These are phyloP conservation scores for Thelonectria olida DNA, from an alignment of 2,329 filamentous ascomycete genomes.

Conservation along the genomic window DNA sequence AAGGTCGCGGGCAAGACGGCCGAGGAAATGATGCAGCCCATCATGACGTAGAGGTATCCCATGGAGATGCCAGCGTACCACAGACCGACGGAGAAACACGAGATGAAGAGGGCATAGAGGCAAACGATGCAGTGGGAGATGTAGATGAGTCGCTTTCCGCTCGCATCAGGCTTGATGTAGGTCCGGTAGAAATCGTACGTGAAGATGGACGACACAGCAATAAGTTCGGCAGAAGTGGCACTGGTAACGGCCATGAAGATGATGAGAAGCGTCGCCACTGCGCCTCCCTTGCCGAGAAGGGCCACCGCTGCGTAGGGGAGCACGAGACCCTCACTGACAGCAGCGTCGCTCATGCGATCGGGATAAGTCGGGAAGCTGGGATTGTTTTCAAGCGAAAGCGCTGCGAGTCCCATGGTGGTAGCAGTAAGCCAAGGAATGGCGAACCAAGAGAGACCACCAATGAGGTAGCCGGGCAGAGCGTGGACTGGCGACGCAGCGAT, in stretches of 20 bases:
- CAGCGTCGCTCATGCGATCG: slow-evolving; percentile 53
- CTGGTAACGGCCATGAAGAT: slow-evolving; percentile 38
- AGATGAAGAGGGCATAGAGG: slow-evolving; percentile 78
- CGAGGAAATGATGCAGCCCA: slow-evolving; percentile 89
- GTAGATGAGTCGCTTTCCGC: slow-evolving; percentile 79
- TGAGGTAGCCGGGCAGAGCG: slow-evolving; percentile 87
- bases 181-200: slow-evolving; percentile 79
- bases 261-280: slow-evolving; percentile 36
- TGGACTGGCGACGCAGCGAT: slow-evolving; percentile 88
- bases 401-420: slow-evolving; percentile 87
- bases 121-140: slow-evolving; percentile 80
- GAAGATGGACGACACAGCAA: slow-evolving; percentile 84
- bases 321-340: slow-evolving; percentile 85
- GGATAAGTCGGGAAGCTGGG: slow-evolving; percentile 57
- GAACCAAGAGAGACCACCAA: slow-evolving; percentile 89
- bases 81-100: slow-evolving; percentile 79
- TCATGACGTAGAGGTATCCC: slow-evolving; percentile 89
- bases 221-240: slow-evolving; percentile 74
- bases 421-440: slow-evolving; percentile 91
- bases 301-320: slow-evolving; percentile 87
- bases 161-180: slow-evolving; percentile 76
- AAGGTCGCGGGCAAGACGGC: slow-evolving; percentile 86
- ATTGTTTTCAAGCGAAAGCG: slow-evolving; percentile 74
- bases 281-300: slow-evolving; percentile 64
- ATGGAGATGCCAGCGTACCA: slow-evolving; percentile 81